phyloP scores from a whole-genome alignment of 2,329 filamentous ascomycete species.

The Erysiphe pulchra region DNA sequence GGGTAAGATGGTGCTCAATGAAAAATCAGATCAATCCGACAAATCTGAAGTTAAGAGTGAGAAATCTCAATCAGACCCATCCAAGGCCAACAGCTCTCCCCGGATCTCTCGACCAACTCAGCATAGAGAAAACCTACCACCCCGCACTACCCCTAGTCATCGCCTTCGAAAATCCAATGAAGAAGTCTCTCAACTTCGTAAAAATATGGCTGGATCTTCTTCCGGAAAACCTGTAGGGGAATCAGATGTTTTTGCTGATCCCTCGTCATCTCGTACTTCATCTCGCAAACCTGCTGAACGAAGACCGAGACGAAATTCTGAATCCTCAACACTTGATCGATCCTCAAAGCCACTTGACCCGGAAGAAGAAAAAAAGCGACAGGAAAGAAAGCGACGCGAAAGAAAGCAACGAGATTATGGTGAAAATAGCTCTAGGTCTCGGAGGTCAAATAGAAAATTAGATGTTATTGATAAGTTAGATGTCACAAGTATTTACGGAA shows the following conservation, averaged over 20 bases:
- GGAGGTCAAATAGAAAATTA: slow-evolving; percentile 21
- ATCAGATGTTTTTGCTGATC: slow-evolving; percentile 14
- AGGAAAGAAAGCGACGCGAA: slow-evolving; percentile 24
- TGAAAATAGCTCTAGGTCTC: slow-evolving; percentile 16
- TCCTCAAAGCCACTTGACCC: slow-evolving; percentile 28
- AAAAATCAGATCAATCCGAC: slow-evolving; percentile 41
- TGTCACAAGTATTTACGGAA: slow-evolving; percentile 85
- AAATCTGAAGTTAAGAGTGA: slow-evolving; percentile 18
- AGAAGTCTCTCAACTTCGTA: slow-evolving; percentile 25
- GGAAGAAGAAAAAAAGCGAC: slow-evolving; percentile 32
- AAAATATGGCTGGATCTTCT: slow-evolving; percentile 18
- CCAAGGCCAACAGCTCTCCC: slow-evolving; percentile 20
- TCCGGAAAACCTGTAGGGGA: slow-evolving; percentile 8
- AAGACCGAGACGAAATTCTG: slow-evolving; percentile 47
- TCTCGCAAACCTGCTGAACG: slow-evolving; percentile 15
- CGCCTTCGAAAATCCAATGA: slow-evolving; percentile 41
- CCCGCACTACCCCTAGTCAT: slow-evolving; percentile 17
- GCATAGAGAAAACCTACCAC: slow-evolving; percentile 19
- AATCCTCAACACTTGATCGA: slow-evolving; percentile 41
- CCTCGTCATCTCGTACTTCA: slow-evolving; percentile 7
- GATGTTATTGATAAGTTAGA: slow-evolving; percentile 95
- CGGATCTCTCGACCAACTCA: slow-evolving; percentile 8
- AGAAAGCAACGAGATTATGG: slow-evolving; percentile 17
- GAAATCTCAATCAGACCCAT: slow-evolving; percentile 12
- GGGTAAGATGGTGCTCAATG: slow-evolving; percentile 19